Evolutionary conservation across 306 rosid species (phyloP).

Genomic region (Cicer cuneatum): DNA sequence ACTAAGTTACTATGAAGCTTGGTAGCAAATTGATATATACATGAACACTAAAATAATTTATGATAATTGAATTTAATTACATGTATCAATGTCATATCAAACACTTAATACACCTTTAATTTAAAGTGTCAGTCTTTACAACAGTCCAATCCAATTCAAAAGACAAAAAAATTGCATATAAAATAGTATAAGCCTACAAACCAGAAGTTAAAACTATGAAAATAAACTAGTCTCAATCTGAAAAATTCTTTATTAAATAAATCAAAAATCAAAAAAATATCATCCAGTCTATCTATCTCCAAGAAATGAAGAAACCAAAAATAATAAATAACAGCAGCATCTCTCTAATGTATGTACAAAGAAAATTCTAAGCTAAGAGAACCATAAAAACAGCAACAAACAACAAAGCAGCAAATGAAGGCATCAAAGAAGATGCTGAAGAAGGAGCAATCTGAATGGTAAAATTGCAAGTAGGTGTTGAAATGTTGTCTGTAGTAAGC

Average conservation of each 20-base stretch:
- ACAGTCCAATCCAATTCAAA: too few species aligned
- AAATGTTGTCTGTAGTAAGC: slow-evolving; percentile 61
- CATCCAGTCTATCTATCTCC: not conserved
- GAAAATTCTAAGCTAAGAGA: slow-evolving; percentile 53
- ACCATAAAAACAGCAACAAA: slow-evolving; percentile 39
- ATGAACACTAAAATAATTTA: too few species aligned
- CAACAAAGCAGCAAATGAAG: slow-evolving; percentile 47
- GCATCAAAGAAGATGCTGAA: slow-evolving; percentile 52
- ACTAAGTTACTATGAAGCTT: too few species aligned
- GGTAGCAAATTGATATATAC: too few species aligned
- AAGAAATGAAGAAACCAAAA: slow-evolving; percentile 35
- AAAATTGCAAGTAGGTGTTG: slow-evolving; percentile 84
- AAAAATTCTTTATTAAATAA: slow-evolving; percentile 4
- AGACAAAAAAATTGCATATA: not conserved
- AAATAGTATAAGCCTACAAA: not conserved
- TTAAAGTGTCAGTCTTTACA: too few species aligned
- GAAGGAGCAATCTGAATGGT: slow-evolving; percentile 68
- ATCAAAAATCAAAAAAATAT: slow-evolving; percentile 40
- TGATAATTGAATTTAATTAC: too few species aligned
- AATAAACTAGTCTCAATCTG: slow-evolving; percentile 11
- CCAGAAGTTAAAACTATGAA: not conserved
- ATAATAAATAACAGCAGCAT: slow-evolving; percentile 38
- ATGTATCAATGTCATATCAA: too few species aligned
- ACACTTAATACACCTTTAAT: too few species aligned
- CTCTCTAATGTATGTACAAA: slow-evolving; percentile 53